Evolutionary conservation across 2,329 filamentous ascomycete genomes (phyloP).

Genomic region (Scedosporium apiospermum): DNA sequence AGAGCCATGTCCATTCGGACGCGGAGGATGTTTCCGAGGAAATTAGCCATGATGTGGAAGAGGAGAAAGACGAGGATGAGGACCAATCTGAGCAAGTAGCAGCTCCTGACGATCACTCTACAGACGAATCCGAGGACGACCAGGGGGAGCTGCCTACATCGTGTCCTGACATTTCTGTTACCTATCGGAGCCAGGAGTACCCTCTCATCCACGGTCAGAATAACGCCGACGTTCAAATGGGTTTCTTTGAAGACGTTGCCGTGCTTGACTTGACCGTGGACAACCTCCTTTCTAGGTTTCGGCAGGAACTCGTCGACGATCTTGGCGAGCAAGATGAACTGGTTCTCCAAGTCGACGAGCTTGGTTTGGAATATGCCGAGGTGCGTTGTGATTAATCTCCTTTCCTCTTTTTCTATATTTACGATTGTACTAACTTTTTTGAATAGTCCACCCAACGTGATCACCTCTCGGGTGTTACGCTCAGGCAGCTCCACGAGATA

Average conservation of each 20-base stretch:
- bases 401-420: neutral
- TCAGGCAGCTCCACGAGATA: conserved; percentile 31
- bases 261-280: conserved; percentile 34
- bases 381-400: conserved; percentile 19
- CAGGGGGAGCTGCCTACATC: conserved; percentile 6
- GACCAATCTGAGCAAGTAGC: conserved; percentile 10
- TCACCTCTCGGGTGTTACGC: conserved; percentile 23
- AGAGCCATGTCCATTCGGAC: conserved; percentile 14
- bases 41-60: conserved; percentile 7
- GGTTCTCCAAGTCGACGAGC: conserved; percentile 40
- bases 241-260: conserved; percentile 35
- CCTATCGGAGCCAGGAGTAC: conserved; percentile 33
- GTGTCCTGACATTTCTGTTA: conserved; percentile 27
- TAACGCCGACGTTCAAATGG: conserved; percentile 19
- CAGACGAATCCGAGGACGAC: conserved; percentile 12
- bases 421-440: conserved; percentile 15
- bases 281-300: conserved; percentile 32
- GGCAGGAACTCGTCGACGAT: conserved; percentile 35
- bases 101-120: conserved; percentile 5
- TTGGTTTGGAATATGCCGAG: conserved; percentile 44
- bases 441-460: conserved; percentile 25
- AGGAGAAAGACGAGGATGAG: conserved; percentile 9
- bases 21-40: conserved; percentile 12
- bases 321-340: conserved; percentile 36
- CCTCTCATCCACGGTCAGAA: conserved; percentile 25